Evolutionary conservation across 257 asterid species (phyloP), one percentile per base, ranked within the genome.

Genomic region (Nicotiana knightiana): DNA sequence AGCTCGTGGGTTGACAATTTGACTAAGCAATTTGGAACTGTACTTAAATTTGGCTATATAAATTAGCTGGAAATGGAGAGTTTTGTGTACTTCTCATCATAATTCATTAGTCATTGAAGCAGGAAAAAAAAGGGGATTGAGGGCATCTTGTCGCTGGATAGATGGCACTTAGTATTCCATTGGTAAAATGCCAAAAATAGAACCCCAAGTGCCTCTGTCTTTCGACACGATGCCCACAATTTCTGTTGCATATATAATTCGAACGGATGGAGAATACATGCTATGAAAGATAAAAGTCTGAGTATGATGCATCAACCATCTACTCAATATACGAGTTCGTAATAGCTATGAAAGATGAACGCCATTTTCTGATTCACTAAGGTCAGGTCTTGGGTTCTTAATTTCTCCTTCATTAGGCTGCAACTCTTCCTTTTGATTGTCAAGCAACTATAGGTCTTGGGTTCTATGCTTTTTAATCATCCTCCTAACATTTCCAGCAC

Each of bases 121-220:
- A 48, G 33, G 28, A 58, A 73, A 9, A 37, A 58, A 71, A 2
- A 48, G 24, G 78, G 21, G 53, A 51, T 82, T 32, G 66, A 26
- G 64, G 66, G 81, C 4, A 66, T 73, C 24, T 68, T 82, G 82
- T 88, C 91, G 91, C 88, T 83, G 88, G 87, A 83, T 83, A 88
- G 91, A 83, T 85, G 91, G 77, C 88, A 88, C 91, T 80, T 79
- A 71, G 28, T 7, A 18, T 28, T 76, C 35, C 11, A 12, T 24
- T 21, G 61, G 13, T 43, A 46, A 6, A 70, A 71, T 11, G 58
- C 39, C 43, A 4, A 64, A 37, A 35, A 26, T 26, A 2, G 82
- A 57, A 61, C 39, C 7, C 55, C 3, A 61, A 79, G 73, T 61
- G 82, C 70, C 61, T 46, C 70, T 24, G 10, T 39, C 82, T 39